Evolutionary conservation across 805 yeast species (phyloP).

Genomic region (Nakazawaea ambrosiae): DNA sequence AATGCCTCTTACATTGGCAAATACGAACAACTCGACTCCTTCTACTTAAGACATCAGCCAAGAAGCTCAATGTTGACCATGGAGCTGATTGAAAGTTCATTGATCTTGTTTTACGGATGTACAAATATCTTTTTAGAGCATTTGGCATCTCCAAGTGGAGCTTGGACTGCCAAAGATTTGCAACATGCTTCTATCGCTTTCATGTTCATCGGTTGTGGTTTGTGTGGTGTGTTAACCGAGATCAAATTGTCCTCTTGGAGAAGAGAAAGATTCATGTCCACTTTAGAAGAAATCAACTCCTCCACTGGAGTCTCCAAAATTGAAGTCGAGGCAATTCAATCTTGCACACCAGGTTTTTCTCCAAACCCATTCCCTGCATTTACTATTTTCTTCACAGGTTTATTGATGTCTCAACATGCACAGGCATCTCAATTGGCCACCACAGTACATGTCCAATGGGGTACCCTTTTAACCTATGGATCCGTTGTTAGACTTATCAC

Average conservation of each 20-base stretch:
- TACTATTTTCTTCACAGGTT: constrained; percentile 94
- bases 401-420: constrained; percentile 88
- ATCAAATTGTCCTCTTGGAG: constrained; percentile 58
- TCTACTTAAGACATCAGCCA: constrained; percentile 34
- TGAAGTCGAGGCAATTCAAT: constrained; percentile 14
- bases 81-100: constrained; percentile 76
- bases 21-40: constrained; percentile 16
- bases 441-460: constrained; percentile 87
- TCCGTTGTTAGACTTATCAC: constrained; percentile 70
- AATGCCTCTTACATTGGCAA: constrained; percentile 35
- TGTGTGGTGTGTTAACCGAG: constrained; percentile 84
- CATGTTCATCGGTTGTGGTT: constrained; percentile 85
- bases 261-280: constrained; percentile 18
- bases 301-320: constrained; percentile 13
- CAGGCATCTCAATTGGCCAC: constrained; percentile 81
- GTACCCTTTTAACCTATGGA: constrained; percentile 73
- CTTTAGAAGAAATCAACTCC: constrained; percentile 10
- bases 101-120: constrained; percentile 81
- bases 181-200: constrained; percentile 91
- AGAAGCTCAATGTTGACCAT: constrained; percentile 51
- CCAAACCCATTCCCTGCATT: constrained; percentile 94
- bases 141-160: constrained; percentile 69
- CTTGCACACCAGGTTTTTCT: constrained; percentile 64
- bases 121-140: constrained; percentile 92
- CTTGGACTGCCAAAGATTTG: constrained; percentile 83